Evolutionary conservation across 2,329 filamentous ascomycete species (phyloP).

Genomic region (Nothomitra cinnamomea): DNA sequence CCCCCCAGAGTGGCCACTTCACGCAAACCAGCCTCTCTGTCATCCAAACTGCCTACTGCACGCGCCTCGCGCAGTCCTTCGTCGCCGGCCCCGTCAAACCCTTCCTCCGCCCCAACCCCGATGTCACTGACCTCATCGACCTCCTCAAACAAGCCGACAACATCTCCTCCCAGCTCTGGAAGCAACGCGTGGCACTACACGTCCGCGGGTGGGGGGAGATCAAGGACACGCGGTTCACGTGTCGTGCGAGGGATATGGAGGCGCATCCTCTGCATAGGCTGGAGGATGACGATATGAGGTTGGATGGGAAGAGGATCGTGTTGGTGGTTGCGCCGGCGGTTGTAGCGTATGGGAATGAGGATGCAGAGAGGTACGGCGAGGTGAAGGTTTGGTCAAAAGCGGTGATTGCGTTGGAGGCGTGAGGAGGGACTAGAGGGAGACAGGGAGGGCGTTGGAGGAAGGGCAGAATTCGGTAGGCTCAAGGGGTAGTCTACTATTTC

Average conservation of each 20-base stretch:
- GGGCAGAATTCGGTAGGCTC: no score
- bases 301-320: neutral
- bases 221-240: neutral
- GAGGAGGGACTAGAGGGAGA: no score
- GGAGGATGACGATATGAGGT: no score
- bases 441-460: no score
- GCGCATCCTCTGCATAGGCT: neutral
- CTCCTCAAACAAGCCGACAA: neutral
- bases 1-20: neutral
- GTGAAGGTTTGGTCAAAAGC: neutral
- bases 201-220: neutral
- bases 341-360: no score
- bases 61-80: neutral
- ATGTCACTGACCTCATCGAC: neutral
- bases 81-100: neutral
- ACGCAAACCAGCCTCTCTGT: neutral
- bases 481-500: no score
- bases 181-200: neutral
- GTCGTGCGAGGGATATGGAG: neutral
- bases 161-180: neutral
- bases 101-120: neutral
- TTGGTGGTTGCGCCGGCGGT: neutral
- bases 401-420: neutral
- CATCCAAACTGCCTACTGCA: neutral
- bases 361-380: neutral